These are phyloP conservation scores for Boletus fagicola DNA, from an alignment of 768 basidiomycete genomes.

Conservation along the genomic window DNA sequence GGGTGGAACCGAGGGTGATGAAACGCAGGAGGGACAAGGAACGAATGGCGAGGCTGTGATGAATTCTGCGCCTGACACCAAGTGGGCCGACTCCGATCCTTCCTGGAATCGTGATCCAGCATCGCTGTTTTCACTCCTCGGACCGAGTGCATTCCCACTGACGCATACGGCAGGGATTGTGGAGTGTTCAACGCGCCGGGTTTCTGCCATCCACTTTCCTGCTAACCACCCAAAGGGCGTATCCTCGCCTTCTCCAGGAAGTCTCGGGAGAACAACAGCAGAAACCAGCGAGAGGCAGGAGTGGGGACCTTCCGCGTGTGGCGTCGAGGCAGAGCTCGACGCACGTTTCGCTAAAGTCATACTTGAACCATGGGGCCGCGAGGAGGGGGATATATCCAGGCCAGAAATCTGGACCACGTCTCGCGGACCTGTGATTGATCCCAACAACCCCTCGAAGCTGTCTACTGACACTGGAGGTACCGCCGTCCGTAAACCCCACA, in stretches of 20 bases:
- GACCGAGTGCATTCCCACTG: conserved; percentile 53
- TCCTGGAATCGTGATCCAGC: conserved; percentile 25
- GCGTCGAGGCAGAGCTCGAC: conserved; percentile 49
- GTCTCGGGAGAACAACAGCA: conserved; percentile 3
- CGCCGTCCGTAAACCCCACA: conserved; percentile 36
- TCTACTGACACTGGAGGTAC: conserved; percentile 1
- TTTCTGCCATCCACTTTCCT: conserved; percentile 47
- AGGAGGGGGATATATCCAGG: conserved; percentile 37
- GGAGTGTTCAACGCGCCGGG: conserved; percentile 60
- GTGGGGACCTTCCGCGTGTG: conserved; percentile 23
- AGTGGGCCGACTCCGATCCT: conserved; percentile 18
- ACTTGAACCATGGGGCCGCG: conserved; percentile 53
- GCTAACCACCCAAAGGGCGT: conserved; percentile 22
- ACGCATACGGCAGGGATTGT: conserved; percentile 67
- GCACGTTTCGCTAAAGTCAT: conserved; percentile 47
- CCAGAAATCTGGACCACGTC: conserved; percentile 39
- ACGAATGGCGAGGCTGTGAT: background rate
- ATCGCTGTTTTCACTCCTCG: conserved; percentile 45
- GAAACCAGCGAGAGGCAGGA: background rate
- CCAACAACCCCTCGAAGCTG: conserved; percentile 14
- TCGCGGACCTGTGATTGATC: conserved; percentile 36
- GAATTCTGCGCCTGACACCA: background rate
- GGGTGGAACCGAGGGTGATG: conserved; percentile 3
- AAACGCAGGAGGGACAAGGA: conserved; percentile 9
- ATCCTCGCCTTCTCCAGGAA: background rate